Conservation (phyloP, 371 early-diverging fungal species). For the Batrachochytrium dendrobatidis region DNA sequence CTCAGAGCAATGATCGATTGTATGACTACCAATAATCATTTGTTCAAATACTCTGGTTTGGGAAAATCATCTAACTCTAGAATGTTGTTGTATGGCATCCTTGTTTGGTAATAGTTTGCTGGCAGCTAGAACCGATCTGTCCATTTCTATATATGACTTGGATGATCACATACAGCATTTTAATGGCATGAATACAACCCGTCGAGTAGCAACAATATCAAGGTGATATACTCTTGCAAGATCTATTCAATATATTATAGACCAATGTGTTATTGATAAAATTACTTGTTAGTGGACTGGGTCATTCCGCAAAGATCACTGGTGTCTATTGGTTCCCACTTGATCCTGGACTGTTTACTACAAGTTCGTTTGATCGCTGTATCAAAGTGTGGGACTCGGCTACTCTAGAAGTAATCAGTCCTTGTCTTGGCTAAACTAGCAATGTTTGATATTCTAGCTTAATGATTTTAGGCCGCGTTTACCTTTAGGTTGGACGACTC, state of each 20-base stretch:
- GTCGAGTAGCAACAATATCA: constrained; percentile 38
- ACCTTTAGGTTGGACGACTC: constrained; percentile 57
- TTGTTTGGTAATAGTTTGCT: constrained; percentile 34
- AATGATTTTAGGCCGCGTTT: constrained; percentile 50
- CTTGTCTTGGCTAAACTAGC: not conserved
- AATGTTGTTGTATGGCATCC: not conserved
- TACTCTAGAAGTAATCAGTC: constrained; percentile 48
- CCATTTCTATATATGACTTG: constrained; percentile 65
- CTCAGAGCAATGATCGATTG: not conserved
- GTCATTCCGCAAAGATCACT: constrained; percentile 61
- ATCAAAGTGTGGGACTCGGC: constrained; percentile 84
- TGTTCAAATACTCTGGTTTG: not conserved
- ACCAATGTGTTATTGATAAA: not conserved
- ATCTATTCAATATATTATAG: not conserved
- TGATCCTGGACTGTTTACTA: constrained; percentile 79
- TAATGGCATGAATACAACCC: not conserved
- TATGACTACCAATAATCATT: not conserved
- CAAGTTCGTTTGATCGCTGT: constrained; percentile 70
- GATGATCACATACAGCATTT: constrained; percentile 10
- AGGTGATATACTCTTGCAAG: constrained; percentile 26
- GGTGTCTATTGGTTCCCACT: constrained; percentile 78
- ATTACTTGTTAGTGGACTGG: constrained; percentile 23
- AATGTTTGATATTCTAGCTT: not conserved
- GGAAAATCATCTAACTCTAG: not conserved
- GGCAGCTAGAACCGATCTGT: constrained; percentile 57